Percentiles rank a stretch among this genome's conserved stretches.
Conservation (phyloP, 164 flowering plant species). For the Sedum album region DNA sequence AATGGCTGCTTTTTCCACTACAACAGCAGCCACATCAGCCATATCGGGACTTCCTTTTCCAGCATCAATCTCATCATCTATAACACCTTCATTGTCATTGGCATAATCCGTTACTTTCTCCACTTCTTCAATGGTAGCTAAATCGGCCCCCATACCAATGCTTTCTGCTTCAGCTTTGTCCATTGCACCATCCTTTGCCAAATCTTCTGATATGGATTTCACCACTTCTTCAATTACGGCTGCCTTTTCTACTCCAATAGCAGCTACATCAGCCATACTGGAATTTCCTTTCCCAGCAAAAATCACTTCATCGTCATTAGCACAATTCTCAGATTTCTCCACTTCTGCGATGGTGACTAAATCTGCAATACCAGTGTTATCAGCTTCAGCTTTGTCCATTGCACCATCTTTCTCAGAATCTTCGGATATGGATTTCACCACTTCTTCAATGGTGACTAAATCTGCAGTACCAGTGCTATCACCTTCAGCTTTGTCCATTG, state of each 20-base stretch:
- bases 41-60: no score
- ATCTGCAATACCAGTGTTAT: not conserved
- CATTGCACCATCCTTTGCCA: no score
- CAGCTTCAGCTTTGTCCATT: not conserved
- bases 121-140: not conserved
- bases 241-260: not conserved
- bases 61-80: not conserved
- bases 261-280: no score
- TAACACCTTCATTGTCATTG: not conserved
- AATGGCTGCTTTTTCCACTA: no score
- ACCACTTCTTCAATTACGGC: no score
- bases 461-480: no score
- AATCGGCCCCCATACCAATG: no score
- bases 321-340: not conserved
- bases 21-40: no score
- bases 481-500: no score
- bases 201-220: no score
- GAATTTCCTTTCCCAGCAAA: not conserved
- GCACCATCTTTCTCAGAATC: not conserved
- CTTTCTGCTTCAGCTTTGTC: no score
- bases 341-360: not conserved
- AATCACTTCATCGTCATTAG: not conserved
- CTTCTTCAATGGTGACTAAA: no score
- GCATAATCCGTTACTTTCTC: not conserved
- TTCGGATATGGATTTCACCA: not conserved